Conservation (phyloP, 2,329 filamentous ascomycete species). For the Mariannaea sp. region DNA sequence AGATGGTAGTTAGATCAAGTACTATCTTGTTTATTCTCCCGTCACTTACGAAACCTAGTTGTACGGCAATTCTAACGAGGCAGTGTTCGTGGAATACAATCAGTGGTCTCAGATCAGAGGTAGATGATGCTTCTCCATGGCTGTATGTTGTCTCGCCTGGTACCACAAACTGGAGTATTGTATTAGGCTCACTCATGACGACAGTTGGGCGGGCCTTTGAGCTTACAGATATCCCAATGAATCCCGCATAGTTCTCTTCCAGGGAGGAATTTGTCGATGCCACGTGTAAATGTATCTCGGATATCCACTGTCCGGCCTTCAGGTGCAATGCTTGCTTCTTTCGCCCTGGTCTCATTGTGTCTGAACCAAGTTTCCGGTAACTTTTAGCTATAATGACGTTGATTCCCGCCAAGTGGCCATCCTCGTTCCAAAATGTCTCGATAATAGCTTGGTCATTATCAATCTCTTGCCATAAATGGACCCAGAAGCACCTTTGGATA, state of each 20-base stretch:
- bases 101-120: neutral
- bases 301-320: neutral
- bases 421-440: constrained; percentile 5
- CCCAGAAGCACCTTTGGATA: neutral
- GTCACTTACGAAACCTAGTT: constrained; percentile 3
- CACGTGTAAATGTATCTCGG: neutral
- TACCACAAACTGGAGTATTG: neutral
- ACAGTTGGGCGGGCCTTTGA: too few species aligned
- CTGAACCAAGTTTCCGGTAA: constrained; percentile 3
- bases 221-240: neutral
- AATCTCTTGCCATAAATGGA: constrained; percentile 5
- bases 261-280: neutral
- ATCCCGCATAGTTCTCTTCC: neutral
- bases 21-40: too few species aligned
- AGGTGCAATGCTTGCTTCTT: neutral
- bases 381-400: neutral
- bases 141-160: neutral
- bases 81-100: neutral
- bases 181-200: neutral
- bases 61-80: constrained; percentile 3
- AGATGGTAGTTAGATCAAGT: neutral
- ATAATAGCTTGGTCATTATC: neutral
- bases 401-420: neutral
- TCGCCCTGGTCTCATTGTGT: neutral
- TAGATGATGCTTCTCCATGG: neutral